A percentile compares a stretch with the other conserved stretches of the same genome.
Conservation (phyloP, 306 rosid species). For the Fragaria iinumae region DNA sequence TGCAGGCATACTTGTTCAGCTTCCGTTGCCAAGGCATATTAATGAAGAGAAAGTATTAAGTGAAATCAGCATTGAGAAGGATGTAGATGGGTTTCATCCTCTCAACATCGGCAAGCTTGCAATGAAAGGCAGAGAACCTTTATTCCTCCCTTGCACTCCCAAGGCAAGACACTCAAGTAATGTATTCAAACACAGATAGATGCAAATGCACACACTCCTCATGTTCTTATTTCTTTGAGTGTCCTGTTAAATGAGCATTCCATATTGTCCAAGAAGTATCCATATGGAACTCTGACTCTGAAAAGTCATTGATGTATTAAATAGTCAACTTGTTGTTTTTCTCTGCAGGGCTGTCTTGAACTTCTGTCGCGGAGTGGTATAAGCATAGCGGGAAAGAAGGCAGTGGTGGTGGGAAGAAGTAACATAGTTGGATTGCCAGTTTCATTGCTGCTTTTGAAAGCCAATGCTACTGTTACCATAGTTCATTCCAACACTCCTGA, state of each 20-base stretch:
- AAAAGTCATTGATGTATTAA: neutral
- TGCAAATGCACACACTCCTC: constrained; percentile 3
- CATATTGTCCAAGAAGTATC: constrained; percentile 20
- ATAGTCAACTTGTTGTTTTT: neutral
- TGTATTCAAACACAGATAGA: constrained; percentile 13
- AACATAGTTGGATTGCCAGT: constrained; percentile 93
- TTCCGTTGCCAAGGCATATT: constrained; percentile 89
- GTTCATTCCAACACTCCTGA: constrained; percentile 71
- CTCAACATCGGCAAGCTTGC: constrained; percentile 92
- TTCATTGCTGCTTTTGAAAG: constrained; percentile 82
- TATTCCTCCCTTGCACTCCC: constrained; percentile 89
- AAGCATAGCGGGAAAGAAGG: constrained; percentile 70
- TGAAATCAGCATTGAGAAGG: constrained; percentile 84
- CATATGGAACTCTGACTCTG: constrained; percentile 10
- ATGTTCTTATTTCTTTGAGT: neutral
- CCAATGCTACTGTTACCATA: constrained; percentile 76
- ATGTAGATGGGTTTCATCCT: constrained; percentile 98
- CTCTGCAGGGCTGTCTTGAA: constrained; percentile 77
- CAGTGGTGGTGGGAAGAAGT: constrained; percentile 92
- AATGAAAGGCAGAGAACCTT: constrained; percentile 91
- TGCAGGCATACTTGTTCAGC: constrained; percentile 88
- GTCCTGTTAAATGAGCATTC: neutral
- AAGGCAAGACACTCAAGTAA: constrained; percentile 47
- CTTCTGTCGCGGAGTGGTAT: constrained; percentile 78
- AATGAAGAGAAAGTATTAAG: constrained; percentile 75